A percentile compares a stretch with the other conserved stretches of the same genome.
Conservation (phyloP, 345 rosid species). For the Sonneratia alba region DNA sequence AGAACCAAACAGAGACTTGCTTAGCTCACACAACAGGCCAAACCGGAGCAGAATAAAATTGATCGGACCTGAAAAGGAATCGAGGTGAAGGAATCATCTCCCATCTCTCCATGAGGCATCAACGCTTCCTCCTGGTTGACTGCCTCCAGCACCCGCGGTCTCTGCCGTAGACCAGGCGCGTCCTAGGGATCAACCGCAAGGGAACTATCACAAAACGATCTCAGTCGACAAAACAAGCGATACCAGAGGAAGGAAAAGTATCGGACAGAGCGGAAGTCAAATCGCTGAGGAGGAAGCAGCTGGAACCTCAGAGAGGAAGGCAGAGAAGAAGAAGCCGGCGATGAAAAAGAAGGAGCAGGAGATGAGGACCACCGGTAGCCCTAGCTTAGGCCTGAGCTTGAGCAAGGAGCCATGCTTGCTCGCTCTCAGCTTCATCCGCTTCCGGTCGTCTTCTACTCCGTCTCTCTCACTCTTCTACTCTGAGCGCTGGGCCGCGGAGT, state of each 20-base stretch:
- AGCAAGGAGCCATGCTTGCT: constrained; percentile 9
- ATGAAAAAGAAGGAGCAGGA: constrained; percentile 13
- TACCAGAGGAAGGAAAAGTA: background rate
- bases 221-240: background rate
- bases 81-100: constrained; percentile 32
- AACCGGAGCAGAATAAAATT: background rate
- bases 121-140: constrained; percentile 16
- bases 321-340: constrained; percentile 38
- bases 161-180: constrained; percentile 6
- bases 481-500: background rate
- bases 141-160: constrained; percentile 21
- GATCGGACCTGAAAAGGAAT: constrained; percentile 52
- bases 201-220: background rate
- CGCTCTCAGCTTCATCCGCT: background rate
- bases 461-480: background rate
- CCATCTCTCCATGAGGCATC: constrained; percentile 33
- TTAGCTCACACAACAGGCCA: background rate
- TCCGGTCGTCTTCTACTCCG: background rate
- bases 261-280: background rate
- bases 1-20: background rate
- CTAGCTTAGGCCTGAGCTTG: constrained; percentile 21
- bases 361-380: constrained; percentile 18
- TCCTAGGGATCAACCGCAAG: constrained; percentile 14
- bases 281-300: background rate
- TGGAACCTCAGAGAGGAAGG: constrained; percentile 35